Evolutionary conservation across 129 eudicot genomes (phyloP).

Genomic region (Silybum marianum): DNA sequence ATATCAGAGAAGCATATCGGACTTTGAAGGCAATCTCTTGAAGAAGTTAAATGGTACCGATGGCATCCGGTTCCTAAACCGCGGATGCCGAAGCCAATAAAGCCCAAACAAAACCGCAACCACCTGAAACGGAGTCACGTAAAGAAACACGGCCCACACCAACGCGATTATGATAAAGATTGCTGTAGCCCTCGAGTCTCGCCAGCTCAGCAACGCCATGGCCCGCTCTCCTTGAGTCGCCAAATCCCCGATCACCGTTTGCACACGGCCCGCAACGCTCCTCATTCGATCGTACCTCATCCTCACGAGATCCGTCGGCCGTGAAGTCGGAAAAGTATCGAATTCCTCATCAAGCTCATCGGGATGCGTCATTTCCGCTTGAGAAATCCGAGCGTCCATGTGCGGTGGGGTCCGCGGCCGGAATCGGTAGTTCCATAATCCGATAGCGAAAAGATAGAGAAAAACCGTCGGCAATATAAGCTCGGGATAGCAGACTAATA

Average conservation of each 20-base stretch:
- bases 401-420: slow-evolving; percentile 82
- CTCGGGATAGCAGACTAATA: slow-evolving; percentile 88
- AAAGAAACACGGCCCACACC: slow-evolving; percentile 76
- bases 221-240: slow-evolving; percentile 88
- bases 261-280: slow-evolving; percentile 80
- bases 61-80: slow-evolving; percentile 74
- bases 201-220: slow-evolving; percentile 78
- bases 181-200: slow-evolving; percentile 92
- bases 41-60: slow-evolving; percentile 84
- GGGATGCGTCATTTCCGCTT: slow-evolving; percentile 66
- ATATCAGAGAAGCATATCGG: slow-evolving; percentile 68
- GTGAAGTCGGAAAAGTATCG: slow-evolving; percentile 74
- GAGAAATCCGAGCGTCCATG: slow-evolving; percentile 91
- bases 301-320: slow-evolving; percentile 58
- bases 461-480: slow-evolving; percentile 82
- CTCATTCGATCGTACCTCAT: slow-evolving; percentile 86
- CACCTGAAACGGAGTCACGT: slow-evolving; percentile 86
- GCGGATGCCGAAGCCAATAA: slow-evolving; percentile 75
- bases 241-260: slow-evolving; percentile 76
- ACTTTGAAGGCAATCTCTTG: slow-evolving; percentile 76
- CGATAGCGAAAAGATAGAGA: slow-evolving; percentile 80
- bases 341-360: slow-evolving; percentile 94
- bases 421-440: slow-evolving; percentile 82
- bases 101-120: slow-evolving; percentile 65
- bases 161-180: slow-evolving; percentile 68